Percentiles rank a stretch among this genome's conserved stretches.
These are phyloP conservation scores for Sorghum bicolor DNA, from an alignment of 176 grass and related monocot genomes.

Conservation along the genomic window Sorghum_bicolor_NCBIv3 NC_012874.2:67226001-67226500, in stretches of 20 bases:
- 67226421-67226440: constrained; percentile 99
- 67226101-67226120: not conserved
- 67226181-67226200: constrained; percentile 5
- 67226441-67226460: constrained; percentile 96
- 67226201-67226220: not conserved
- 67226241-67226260: not conserved
- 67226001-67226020: not conserved
- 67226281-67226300: not conserved
- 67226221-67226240: constrained; percentile 10
- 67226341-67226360: not conserved
- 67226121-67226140: not conserved
- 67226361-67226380: constrained; percentile 45
- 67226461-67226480: constrained; percentile 58
- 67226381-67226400: constrained; percentile 97
- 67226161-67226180: not conserved
- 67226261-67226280: not conserved
- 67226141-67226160: not conserved
- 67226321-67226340: not conserved
- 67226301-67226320: not conserved
- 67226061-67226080: not conserved
- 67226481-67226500: not conserved
- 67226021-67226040: not conserved
- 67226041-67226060: not conserved
- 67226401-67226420: constrained; percentile 96
- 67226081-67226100: not conserved